Evolutionary conservation across 2,329 filamentous ascomycete genomes (phyloP).

Genomic region (Chaetothyriales sp.): DNA sequence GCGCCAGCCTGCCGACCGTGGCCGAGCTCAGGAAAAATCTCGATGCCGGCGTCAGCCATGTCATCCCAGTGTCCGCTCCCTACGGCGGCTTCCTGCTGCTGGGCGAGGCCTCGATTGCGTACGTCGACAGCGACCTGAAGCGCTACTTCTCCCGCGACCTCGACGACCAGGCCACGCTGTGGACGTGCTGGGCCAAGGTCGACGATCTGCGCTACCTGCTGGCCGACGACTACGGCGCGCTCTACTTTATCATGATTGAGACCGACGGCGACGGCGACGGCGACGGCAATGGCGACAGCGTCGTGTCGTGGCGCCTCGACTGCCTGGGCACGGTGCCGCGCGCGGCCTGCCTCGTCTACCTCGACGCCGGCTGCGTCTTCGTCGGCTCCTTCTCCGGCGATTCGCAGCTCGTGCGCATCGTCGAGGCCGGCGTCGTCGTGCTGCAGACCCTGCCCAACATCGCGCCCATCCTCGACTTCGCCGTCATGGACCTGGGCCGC

Average conservation of each 20-base stretch:
- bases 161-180: conserved; percentile 59
- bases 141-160: conserved; percentile 52
- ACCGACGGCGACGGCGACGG: conserved; percentile 50
- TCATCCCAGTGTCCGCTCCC: conserved; percentile 48
- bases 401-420: conserved; percentile 63
- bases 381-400: conserved; percentile 88
- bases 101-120: conserved; percentile 68
- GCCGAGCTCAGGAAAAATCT: conserved; percentile 36
- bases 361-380: conserved; percentile 61
- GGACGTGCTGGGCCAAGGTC: conserved; percentile 79
- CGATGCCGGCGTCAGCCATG: conserved; percentile 46
- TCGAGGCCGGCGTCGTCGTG: conserved; percentile 48
- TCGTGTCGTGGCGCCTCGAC: conserved; percentile 55
- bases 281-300: conserved; percentile 48
- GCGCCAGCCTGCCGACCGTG: conserved; percentile 37
- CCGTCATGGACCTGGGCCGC: conserved; percentile 90
- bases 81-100: conserved; percentile 60
- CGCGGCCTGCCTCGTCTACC: conserved; percentile 64
- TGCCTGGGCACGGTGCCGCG: conserved; percentile 57
- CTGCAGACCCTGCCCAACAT: conserved; percentile 72
- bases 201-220: conserved; percentile 74
- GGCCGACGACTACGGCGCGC: conserved; percentile 75
- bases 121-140: conserved; percentile 66
- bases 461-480: conserved; percentile 83
- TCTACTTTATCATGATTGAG: conserved; percentile 69